These are phyloP conservation scores for Fusarium nurragi DNA, from an alignment of 2,329 filamentous ascomycete species.

Conservation along the genomic window DNA sequence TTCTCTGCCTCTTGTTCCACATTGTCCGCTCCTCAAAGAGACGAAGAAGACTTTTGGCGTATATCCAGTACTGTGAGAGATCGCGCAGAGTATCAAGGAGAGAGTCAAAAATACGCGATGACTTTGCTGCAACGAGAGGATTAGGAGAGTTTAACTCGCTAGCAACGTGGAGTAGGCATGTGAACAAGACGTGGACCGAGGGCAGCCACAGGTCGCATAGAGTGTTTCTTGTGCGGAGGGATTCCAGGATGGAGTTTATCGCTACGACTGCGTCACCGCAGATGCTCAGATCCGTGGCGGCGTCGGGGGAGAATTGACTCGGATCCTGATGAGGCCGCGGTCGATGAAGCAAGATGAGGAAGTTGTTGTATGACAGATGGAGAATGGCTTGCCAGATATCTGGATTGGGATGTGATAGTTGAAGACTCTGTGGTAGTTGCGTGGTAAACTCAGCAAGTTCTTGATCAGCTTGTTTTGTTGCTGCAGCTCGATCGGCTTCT, in stretches of 20 bases:
- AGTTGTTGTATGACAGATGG: slow-evolving; percentile 50
- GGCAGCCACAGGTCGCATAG: slow-evolving; percentile 45
- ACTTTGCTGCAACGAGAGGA: slow-evolving; percentile 47
- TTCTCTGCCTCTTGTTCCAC: slow-evolving; percentile 23
- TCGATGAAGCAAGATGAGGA: slow-evolving; percentile 49
- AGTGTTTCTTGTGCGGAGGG: slow-evolving; percentile 35
- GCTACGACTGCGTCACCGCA: slow-evolving; percentile 45
- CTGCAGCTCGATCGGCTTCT: slow-evolving; percentile 39
- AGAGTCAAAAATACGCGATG: slow-evolving; percentile 44
- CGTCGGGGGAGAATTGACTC: slow-evolving; percentile 11
- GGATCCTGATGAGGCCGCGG: slow-evolving; percentile 38
- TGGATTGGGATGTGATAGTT: slow-evolving; percentile 32
- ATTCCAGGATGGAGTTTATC: slow-evolving; percentile 46
- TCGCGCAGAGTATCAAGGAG: slow-evolving; percentile 44
- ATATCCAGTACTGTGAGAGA: slow-evolving; percentile 46
- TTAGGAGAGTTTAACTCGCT: slow-evolving; percentile 44
- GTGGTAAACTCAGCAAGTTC: slow-evolving; percentile 46
- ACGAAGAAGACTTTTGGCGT: slow-evolving; percentile 45
- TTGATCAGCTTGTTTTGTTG: slow-evolving; percentile 45
- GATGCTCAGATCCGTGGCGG: slow-evolving; percentile 43
- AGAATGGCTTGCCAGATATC: slow-evolving; percentile 47
- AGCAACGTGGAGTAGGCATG: slow-evolving; percentile 45
- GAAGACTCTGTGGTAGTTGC: slow-evolving; percentile 44
- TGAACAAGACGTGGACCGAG: slow-evolving; percentile 45
- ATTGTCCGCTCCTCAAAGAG: slow-evolving; percentile 44